Evolutionary conservation across 345 rosid genomes (phyloP).

Genomic region (Eucalyptus shirleyi): DNA sequence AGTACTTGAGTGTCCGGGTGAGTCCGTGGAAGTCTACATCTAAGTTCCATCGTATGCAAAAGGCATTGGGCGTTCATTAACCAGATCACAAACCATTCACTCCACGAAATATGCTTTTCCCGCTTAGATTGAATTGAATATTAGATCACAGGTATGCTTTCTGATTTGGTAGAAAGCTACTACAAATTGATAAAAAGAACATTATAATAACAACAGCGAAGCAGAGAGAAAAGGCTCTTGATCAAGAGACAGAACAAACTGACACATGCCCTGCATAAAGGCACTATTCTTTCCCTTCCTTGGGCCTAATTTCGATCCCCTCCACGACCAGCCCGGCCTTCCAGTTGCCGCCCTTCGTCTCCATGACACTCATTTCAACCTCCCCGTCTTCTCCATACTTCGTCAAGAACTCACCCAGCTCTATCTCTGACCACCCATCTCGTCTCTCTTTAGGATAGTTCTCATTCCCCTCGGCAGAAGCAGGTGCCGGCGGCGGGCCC

Average conservation of each 20-base stretch:
- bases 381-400: constrained; percentile 1
- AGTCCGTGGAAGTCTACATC: neutral
- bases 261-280: neutral
- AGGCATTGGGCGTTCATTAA: neutral
- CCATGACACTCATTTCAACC: constrained; percentile 1
- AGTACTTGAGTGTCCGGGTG: neutral
- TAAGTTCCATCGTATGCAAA: neutral
- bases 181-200: neutral
- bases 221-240: neutral
- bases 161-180: neutral
- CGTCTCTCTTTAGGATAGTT: neutral
- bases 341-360: neutral
- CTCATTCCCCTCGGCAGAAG: neutral
- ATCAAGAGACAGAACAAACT: neutral
- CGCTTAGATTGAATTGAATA: neutral
- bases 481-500: neutral
- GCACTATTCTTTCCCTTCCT: neutral
- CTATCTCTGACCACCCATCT: constrained; percentile 9
- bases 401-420: constrained; percentile 11
- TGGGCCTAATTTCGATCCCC: neutral
- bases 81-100: neutral
- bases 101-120: neutral
- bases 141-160: no score
- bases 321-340: constrained; percentile 4
- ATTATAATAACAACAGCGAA: neutral